Evolutionary conservation across 2,329 filamentous ascomycete genomes (phyloP).

Genomic region (Blastomyces gilchristii): DNA sequence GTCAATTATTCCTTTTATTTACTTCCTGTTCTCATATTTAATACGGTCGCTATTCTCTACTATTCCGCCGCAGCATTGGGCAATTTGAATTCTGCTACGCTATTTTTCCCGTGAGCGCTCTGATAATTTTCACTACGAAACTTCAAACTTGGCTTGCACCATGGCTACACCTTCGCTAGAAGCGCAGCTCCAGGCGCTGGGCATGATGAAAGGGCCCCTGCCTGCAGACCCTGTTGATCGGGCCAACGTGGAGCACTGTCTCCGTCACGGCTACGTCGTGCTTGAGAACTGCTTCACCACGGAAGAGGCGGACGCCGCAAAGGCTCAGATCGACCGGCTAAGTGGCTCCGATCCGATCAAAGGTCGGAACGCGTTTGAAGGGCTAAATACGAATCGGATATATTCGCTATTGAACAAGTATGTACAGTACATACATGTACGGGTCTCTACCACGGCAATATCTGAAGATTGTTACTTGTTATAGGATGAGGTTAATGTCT

Average conservation of each 20-base stretch:
- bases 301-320: slow-evolving; percentile 24
- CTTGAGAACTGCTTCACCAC: slow-evolving; percentile 25
- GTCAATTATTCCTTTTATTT: background rate
- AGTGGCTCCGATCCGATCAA: slow-evolving; percentile 18
- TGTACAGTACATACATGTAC: background rate
- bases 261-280: slow-evolving; percentile 30
- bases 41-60: background rate
- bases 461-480: background rate
- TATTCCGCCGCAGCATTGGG: background rate
- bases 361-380: slow-evolving; percentile 33
- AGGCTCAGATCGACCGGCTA: slow-evolving; percentile 26
- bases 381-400: slow-evolving; percentile 29
- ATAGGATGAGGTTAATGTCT: background rate
- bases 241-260: slow-evolving; percentile 23
- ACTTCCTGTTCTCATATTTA: background rate
- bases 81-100: background rate
- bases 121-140: background rate
- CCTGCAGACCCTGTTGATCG: slow-evolving; percentile 15
- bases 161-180: background rate
- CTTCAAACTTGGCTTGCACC: background rate
- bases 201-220: background rate
- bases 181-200: background rate
- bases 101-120: background rate
- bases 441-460: background rate
- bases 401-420: slow-evolving; percentile 33